Percentiles rank a stretch among this genome's conserved stretches.
phyloP scores from a whole-genome alignment of 169 alveolate genomes.

The Miamiensis avidus region DNA sequence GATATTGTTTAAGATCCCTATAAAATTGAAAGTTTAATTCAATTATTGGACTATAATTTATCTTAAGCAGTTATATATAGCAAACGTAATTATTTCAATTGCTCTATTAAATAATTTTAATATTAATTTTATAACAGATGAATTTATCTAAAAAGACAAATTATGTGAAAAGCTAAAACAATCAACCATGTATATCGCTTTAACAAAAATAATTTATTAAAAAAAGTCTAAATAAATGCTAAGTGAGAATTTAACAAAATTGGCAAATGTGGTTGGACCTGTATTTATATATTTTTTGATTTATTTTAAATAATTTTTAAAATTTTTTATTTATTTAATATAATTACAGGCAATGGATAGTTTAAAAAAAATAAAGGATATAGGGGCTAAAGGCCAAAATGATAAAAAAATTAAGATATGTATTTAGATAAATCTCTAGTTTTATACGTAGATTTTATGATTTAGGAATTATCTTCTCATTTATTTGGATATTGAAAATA shows the following conservation, averaged over 20 bases:
- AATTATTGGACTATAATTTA: too few species aligned
- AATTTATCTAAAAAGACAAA: too few species aligned
- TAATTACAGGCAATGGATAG: not conserved
- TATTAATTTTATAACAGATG: too few species aligned
- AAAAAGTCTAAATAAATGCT: too few species aligned
- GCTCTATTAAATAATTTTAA: too few species aligned
- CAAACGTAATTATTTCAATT: too few species aligned
- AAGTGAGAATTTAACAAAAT: not conserved
- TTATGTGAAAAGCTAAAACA: not conserved
- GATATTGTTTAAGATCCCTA: not conserved
- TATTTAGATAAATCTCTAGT: not conserved
- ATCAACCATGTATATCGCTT: not conserved
- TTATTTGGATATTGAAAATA: not conserved
- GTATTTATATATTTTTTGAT: not conserved
- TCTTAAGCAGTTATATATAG: too few species aligned
- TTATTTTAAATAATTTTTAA: too few species aligned
- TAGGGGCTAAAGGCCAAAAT: too few species aligned
- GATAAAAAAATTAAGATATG: too few species aligned
- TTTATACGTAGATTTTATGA: not conserved
- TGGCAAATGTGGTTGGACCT: not conserved
- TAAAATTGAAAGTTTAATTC: not conserved
- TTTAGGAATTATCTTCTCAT: not conserved
- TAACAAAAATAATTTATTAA: too few species aligned
- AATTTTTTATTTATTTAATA: too few species aligned
- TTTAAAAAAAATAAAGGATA: not conserved